Conservation (phyloP, 208 protist genomes). For the Trypanosoma platydactyli region DNA sequence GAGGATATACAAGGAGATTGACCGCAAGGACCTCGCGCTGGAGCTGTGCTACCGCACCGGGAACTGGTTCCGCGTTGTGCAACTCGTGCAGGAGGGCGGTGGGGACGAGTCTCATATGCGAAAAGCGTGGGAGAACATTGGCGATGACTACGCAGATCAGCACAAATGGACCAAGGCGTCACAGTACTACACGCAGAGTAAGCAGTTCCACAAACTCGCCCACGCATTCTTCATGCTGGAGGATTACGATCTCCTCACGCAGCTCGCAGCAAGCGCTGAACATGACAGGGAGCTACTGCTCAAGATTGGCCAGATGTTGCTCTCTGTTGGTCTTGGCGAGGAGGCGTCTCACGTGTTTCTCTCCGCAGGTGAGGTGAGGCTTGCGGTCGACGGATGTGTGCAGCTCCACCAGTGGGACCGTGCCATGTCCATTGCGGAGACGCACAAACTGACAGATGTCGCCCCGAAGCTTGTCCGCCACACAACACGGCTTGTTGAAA, state of each 20-base stretch:
- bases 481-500: constrained; percentile 88
- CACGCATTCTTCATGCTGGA: constrained; percentile 92
- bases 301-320: constrained; percentile 88
- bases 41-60: constrained; percentile 91
- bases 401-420: constrained; percentile 93
- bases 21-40: constrained; percentile 95
- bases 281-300: constrained; percentile 90
- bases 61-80: constrained; percentile 95
- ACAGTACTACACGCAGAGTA: constrained; percentile 95
- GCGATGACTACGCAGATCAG: constrained; percentile 94
- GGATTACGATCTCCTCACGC: constrained; percentile 90
- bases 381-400: constrained; percentile 94
- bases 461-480: constrained; percentile 87
- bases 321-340: constrained; percentile 90
- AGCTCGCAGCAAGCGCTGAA: constrained; percentile 85
- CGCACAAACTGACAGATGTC: constrained; percentile 91
- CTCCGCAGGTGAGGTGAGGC: constrained; percentile 79
- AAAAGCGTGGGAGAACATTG: constrained; percentile 93
- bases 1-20: constrained; percentile 94
- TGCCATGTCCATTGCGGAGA: constrained; percentile 91
- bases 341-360: constrained; percentile 90
- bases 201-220: constrained; percentile 87
- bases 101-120: constrained; percentile 91
- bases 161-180: constrained; percentile 95
- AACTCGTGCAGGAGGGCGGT: constrained; percentile 90